Conservation (phyloP, 306 rosid species). For the Lotus japonicus region DNA sequence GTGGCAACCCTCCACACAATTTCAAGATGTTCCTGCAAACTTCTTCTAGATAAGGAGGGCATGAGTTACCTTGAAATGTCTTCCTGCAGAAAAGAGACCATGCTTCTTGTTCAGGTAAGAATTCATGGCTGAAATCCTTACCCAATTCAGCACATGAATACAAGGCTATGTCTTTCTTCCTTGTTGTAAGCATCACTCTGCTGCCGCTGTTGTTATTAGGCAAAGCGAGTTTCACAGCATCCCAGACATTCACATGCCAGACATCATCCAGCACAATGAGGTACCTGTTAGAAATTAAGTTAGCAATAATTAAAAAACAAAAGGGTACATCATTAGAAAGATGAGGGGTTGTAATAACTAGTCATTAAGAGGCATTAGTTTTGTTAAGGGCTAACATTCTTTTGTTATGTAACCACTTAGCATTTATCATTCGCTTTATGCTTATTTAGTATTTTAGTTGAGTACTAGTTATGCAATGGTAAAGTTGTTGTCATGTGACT, state of each 20-base stretch:
- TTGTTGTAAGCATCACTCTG: conserved; percentile 47
- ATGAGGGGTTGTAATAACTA: too few relatives aligned
- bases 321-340: too few relatives aligned
- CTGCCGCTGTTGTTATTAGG: conserved; percentile 37
- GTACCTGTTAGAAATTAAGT: background rate
- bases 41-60: conserved; percentile 36
- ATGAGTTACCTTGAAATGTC: conserved; percentile 36
- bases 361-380: too few relatives aligned
- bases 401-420: too few relatives aligned
- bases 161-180: conserved; percentile 36
- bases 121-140: conserved; percentile 30
- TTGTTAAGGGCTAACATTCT: too few relatives aligned
- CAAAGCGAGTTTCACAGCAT: conserved; percentile 36
- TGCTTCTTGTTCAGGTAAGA: conserved; percentile 37
- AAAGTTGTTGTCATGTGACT: too few relatives aligned
- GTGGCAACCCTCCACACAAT: conserved; percentile 46
- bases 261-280: conserved; percentile 48
- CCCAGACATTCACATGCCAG: conserved; percentile 42
- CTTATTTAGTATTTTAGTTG: too few relatives aligned
- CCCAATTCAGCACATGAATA: conserved; percentile 27
- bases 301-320: too few relatives aligned
- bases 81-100: conserved; percentile 47
- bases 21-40: conserved; percentile 18
- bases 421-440: too few relatives aligned
- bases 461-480: too few relatives aligned